Evolutionary conservation across 192 early-diverging fungal species (phyloP).

Genomic region (Phycomyces nitens): DNA sequence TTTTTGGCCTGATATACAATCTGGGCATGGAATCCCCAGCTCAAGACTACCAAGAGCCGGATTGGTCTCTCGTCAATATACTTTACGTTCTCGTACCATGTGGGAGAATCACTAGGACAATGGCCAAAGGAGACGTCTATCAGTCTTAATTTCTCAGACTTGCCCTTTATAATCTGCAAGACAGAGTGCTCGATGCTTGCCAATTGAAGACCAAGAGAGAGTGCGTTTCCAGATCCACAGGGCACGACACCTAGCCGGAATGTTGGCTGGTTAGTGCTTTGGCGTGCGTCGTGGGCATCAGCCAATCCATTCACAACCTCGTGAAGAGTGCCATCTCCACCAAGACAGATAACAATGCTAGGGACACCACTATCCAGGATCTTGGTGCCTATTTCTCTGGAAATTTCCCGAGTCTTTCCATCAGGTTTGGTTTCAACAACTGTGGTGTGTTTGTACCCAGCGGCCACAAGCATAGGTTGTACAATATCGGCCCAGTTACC

Average conservation of each 20-base stretch:
- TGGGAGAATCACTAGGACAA: neutral
- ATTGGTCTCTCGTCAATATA: neutral
- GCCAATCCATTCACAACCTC: conserved; percentile 48
- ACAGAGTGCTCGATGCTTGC: conserved; percentile 33
- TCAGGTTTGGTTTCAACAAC: conserved; percentile 23
- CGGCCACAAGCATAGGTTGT: conserved; percentile 35
- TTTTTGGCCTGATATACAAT: conserved; percentile 47
- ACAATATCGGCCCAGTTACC: conserved; percentile 32
- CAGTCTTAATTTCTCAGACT: conserved; percentile 23
- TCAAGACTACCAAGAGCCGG: conserved; percentile 41
- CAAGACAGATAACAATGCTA: conserved; percentile 39
- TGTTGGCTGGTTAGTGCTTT: conserved; percentile 8
- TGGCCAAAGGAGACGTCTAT: conserved; percentile 36
- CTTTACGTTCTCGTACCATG: conserved; percentile 30
- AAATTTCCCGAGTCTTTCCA: conserved; percentile 23
- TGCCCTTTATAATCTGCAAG: conserved; percentile 33
- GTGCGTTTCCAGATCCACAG: conserved; percentile 48
- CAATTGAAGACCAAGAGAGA: conserved; percentile 38
- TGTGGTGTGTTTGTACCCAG: conserved; percentile 12
- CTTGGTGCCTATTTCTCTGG: conserved; percentile 4
- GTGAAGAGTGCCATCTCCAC: conserved; percentile 50
- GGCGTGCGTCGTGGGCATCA: conserved; percentile 25
- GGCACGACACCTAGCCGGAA: conserved; percentile 40
- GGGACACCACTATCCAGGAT: neutral
- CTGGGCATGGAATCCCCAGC: conserved; percentile 50